A percentile compares a stretch with the other conserved stretches of the same genome.
These are phyloP conservation scores for Graphilbum sp. DNA, from an alignment of 2,329 filamentous ascomycete species.

Conservation along the genomic window DNA sequence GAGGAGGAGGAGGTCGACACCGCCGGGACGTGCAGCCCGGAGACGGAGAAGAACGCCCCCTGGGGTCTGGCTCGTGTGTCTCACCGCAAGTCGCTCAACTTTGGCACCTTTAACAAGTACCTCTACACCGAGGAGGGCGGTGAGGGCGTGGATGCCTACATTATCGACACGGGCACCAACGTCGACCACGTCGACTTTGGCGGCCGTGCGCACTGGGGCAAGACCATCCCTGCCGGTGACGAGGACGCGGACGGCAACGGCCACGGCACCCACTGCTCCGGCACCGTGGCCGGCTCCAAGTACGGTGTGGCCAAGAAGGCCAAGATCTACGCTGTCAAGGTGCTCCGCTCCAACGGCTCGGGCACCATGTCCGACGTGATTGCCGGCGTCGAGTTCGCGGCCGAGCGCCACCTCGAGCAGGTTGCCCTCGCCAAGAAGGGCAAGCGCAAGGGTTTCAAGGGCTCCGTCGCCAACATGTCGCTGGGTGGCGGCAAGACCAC, in stretches of 20 bases:
- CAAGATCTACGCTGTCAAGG: slow-evolving; percentile 92
- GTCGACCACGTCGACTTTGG: slow-evolving; percentile 90
- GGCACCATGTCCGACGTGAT: slow-evolving; percentile 98
- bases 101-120: slow-evolving; percentile 97
- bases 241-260: slow-evolving; percentile 89
- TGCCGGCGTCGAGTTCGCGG: slow-evolving; percentile 94
- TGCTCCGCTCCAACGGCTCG: slow-evolving; percentile 90
- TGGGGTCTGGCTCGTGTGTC: slow-evolving; percentile 98
- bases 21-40: slow-evolving; percentile 24
- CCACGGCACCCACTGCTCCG: slow-evolving; percentile 98
- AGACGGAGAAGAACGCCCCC: slow-evolving; percentile 81
- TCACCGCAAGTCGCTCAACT: slow-evolving; percentile 72
- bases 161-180: slow-evolving; percentile 97
- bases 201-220: slow-evolving; percentile 88
- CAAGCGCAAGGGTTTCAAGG: slow-evolving; percentile 95
- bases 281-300: slow-evolving; percentile 94
- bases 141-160: slow-evolving; percentile 96
- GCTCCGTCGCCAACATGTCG: slow-evolving; percentile 97
- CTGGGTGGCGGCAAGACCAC: slow-evolving; percentile 94
- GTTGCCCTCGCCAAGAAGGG: slow-evolving; percentile 66
- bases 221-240: slow-evolving; percentile 79
- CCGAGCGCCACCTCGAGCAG: slow-evolving; percentile 60
- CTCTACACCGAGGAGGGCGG: slow-evolving; percentile 78
- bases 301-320: slow-evolving; percentile 99
- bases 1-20: slow-evolving; percentile 18